These are phyloP conservation scores for Cytidiella melzeri DNA, from an alignment of 768 basidiomycete genomes.

Conservation along the genomic window DNA sequence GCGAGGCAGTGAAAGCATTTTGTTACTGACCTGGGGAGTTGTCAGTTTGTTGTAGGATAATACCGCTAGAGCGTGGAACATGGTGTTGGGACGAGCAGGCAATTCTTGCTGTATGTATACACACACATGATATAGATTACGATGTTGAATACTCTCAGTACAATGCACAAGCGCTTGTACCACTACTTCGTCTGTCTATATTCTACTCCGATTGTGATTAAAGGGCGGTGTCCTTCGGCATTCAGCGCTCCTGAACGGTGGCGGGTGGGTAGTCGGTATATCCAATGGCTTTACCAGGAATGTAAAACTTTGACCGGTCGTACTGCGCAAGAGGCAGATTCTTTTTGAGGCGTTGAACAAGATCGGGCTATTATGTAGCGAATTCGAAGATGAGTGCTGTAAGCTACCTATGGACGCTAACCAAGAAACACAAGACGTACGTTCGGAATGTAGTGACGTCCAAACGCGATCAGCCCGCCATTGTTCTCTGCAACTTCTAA, in stretches of 20 bases:
- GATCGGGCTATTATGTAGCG: constrained; percentile 32
- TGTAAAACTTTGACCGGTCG: constrained; percentile 36
- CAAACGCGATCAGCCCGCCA: constrained; percentile 3
- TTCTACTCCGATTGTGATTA: no score
- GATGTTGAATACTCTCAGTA: no score
- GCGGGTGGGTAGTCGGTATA: no score
- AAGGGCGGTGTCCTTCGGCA: no score
- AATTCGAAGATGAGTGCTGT: not conserved
- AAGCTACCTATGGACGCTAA: not conserved
- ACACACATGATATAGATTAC: no score
- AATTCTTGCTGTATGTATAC: no score
- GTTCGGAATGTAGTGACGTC: constrained; percentile 4
- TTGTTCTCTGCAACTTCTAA: constrained; percentile 11
- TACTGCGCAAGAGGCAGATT: constrained; percentile 29
- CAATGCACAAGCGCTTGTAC: no score
- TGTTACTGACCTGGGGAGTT: not conserved
- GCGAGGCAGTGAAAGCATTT: not conserved
- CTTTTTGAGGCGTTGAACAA: constrained; percentile 31
- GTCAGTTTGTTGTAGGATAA: no score
- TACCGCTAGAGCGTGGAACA: no score
- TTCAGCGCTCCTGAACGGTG: no score
- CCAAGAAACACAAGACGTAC: not conserved
- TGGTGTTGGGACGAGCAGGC: no score
- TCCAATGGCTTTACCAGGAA: constrained; percentile 23
- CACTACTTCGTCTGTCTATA: no score